Conservation (phyloP, 2,329 filamentous ascomycete species). For the Alternaria triticimaculans region DNA sequence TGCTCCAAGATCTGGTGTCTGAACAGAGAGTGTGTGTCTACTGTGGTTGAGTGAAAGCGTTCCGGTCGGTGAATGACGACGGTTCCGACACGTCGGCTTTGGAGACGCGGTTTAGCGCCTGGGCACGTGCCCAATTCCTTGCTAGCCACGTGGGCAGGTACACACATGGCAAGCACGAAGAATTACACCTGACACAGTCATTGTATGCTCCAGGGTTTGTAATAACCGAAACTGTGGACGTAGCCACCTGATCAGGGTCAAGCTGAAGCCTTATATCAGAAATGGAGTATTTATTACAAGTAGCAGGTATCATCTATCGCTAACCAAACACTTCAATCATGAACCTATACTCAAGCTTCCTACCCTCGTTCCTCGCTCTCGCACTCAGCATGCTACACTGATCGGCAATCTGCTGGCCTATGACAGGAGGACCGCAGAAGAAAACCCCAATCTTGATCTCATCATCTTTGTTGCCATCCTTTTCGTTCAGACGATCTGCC, state of each 20-base stretch:
- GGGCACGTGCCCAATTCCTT: conserved; percentile 8
- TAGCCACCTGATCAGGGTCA: neutral
- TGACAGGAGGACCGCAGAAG: conserved; percentile 63
- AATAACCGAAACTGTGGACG: too few species aligned
- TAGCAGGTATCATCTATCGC: neutral
- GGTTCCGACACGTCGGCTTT: conserved; percentile 21
- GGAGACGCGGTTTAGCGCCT: conserved; percentile 11
- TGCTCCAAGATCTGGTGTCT: too few species aligned
- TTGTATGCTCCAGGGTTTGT: neutral
- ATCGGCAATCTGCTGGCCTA: conserved; percentile 63
- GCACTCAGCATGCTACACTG: conserved; percentile 60
- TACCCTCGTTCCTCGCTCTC: conserved; percentile 59
- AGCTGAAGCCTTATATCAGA: fast-evolving
- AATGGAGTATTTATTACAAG: neutral
- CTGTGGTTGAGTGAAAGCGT: neutral
- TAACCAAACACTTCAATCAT: conserved; percentile 65
- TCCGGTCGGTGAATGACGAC: neutral
- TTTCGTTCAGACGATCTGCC: conserved; percentile 26
- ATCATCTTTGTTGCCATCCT: conserved; percentile 22
- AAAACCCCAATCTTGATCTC: conserved; percentile 62
- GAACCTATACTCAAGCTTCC: conserved; percentile 63
- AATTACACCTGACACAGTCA: neutral
- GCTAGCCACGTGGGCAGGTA: neutral
- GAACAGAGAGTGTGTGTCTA: too few species aligned
- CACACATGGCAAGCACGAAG: neutral